Conservation (phyloP, 1,284 basidiomycete species). For the Ceratobasidium sp. region DNA sequence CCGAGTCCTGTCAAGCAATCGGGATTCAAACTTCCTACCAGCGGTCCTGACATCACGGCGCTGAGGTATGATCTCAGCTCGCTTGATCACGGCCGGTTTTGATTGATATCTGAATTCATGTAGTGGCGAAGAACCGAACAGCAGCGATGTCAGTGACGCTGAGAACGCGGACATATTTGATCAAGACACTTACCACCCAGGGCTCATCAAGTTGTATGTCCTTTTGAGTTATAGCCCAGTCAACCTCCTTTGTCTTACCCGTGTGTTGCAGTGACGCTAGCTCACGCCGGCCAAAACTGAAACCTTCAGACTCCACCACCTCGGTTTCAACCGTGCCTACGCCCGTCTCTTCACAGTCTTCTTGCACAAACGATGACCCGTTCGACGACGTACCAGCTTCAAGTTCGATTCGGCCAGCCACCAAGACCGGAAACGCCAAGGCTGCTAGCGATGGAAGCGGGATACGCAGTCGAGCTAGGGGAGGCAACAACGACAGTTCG, state of each 20-base stretch:
- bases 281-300: neutral
- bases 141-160: neutral
- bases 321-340: conserved; percentile 5
- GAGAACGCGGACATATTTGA: conserved; percentile 2
- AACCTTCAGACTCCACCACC: neutral
- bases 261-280: neutral
- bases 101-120: conserved; percentile 3
- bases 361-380: neutral
- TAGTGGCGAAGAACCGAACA: neutral
- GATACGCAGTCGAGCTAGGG: neutral
- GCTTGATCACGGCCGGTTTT: neutral
- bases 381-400: neutral
- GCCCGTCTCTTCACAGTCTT: neutral
- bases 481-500: conserved; percentile 10
- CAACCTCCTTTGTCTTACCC: neutral
- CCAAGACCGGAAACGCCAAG: conserved; percentile 6
- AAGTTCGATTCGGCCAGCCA: neutral
- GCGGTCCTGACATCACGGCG: neutral
- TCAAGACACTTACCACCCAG: conserved; percentile 7
- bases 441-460: neutral
- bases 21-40: neutral
- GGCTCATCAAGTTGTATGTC: conserved; percentile 6
- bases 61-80: conserved; percentile 10
- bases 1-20: neutral
- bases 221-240: neutral